phyloP scores from a whole-genome alignment of 2,329 filamentous ascomycete species.

The Cryoendolithus antarcticus region DNA sequence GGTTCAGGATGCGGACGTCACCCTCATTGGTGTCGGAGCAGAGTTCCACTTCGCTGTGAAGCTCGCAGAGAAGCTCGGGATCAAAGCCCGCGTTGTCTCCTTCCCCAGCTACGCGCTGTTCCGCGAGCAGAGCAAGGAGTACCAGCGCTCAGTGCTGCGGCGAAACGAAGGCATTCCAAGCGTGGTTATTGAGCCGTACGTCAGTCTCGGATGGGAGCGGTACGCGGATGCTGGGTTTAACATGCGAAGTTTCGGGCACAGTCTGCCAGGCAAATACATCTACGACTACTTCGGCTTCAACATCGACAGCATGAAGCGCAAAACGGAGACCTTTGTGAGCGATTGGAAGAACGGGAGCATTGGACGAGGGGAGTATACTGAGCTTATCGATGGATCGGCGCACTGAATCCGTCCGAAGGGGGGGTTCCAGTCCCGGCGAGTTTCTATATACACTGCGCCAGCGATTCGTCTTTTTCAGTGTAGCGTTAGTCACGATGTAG shows the following conservation, averaged over 20 bases:
- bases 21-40: constrained; percentile 39
- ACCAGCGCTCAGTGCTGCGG: constrained; percentile 35
- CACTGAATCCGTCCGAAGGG: background rate
- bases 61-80: constrained; percentile 25
- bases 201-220: constrained; percentile 46
- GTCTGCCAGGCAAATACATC: constrained; percentile 40
- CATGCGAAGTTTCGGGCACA: constrained; percentile 45
- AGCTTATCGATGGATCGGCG: constrained; percentile 3
- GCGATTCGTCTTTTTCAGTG: too few relatives aligned
- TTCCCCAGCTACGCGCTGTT: constrained; percentile 42
- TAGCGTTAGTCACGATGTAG: too few relatives aligned
- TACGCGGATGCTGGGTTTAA: constrained; percentile 46
- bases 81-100: constrained; percentile 35
- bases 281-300: constrained; percentile 48
- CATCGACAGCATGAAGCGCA: constrained; percentile 30
- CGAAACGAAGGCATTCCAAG: constrained; percentile 24
- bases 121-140: constrained; percentile 33
- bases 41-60: constrained; percentile 37
- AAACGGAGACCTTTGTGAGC: constrained; percentile 26
- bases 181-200: constrained; percentile 50
- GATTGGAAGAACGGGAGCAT: constrained; percentile 25
- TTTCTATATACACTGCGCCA: too few relatives aligned
- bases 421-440: too few relatives aligned
- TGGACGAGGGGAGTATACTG: constrained; percentile 5
- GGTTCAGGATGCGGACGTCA: constrained; percentile 29